Base-by-base conservation (phyloP, 768 basidiomycete species). In the Melanogaster broomeanus region DNA sequence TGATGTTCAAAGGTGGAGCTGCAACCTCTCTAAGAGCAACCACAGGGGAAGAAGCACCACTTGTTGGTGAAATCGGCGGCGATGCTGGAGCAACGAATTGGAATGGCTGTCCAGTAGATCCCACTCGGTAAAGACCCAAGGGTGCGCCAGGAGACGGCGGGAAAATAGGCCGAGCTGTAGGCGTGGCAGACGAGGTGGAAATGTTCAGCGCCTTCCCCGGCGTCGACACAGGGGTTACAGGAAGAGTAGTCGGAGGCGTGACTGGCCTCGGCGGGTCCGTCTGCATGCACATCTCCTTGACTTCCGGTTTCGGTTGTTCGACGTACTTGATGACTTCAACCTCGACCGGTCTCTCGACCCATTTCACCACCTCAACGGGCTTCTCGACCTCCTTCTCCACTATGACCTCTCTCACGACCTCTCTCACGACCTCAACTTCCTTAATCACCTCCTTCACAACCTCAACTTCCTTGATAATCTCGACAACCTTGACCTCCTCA, bases 231-330 rank as follows among this genome's bases (percentile, higher is more conserved):
- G 62, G 51, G 33, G 57, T 31, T 4, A 69, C 61, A 16, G 64
- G 49, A 8, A 72, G 58, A 11, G 67, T 53, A 21, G 72, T 67
- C 1, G 67, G 51, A 5, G 75, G 70, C n/a, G 67, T 55, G 19
- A 60, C 45, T 15, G 70, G 69, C 34, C 61, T 51, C 21, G 70
- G 64, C 44, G 78, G 77, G 54, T 93, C 91, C 2, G 90, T 93
- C 72, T 93, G 90, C 30, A 85, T 83, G 3, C 84, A 87, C 53
- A 83, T 88, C 59, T 93, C 90, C 63, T 75, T 84, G 28, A 81
- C 70, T 58, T 89, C 84, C 0, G 83, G 81, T 64, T 83, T 88
- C 11, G 81, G 82, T 18, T 68, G 68, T 8, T 68, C 67, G 11
- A 59, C 25, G 19, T 59, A 60, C 38, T 60, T 60, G 49, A 51